Conservation (phyloP, 495 filamentous ascomycete genomes). For the Pseudevernia furfuracea region DNA sequence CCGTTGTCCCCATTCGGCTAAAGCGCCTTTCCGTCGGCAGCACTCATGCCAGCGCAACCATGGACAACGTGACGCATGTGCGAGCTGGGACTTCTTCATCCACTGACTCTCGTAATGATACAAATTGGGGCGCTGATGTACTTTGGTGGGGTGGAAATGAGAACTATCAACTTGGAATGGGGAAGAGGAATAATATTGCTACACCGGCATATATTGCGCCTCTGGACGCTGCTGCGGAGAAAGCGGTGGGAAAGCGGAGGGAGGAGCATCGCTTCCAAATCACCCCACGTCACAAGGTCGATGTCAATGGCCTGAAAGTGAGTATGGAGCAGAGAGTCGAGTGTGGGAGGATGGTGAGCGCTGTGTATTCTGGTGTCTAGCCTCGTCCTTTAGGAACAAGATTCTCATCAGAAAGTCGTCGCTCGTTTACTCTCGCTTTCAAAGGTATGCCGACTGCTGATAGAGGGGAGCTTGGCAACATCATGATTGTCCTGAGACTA, state of each 20-base stretch:
- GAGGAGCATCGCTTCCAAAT: constrained; percentile 77
- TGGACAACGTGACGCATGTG: constrained; percentile 69
- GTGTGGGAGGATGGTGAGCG: constrained; percentile 77
- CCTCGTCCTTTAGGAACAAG: neutral
- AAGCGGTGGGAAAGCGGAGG: constrained; percentile 41
- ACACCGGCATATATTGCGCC: constrained; percentile 72
- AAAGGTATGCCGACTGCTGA: no score
- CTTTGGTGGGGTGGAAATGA: constrained; percentile 95
- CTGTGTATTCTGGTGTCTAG: constrained; percentile 56
- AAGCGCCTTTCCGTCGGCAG: constrained; percentile 62
- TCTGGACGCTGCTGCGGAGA: constrained; percentile 48
- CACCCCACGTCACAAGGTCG: constrained; percentile 66
- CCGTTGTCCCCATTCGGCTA: constrained; percentile 68
- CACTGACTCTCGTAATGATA: constrained; percentile 50
- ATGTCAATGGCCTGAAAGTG: constrained; percentile 53
- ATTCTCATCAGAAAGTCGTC: no score
- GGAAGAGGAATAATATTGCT: constrained; percentile 70
- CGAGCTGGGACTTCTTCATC: constrained; percentile 39
- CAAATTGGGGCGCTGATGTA: constrained; percentile 76
- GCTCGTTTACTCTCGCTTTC: no score
- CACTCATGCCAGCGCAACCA: constrained; percentile 69
- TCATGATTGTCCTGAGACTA: no score
- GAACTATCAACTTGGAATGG: constrained; percentile 84
- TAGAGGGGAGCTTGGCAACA: no score
- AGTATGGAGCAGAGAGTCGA: constrained; percentile 80